Conservation (phyloP, 768 basidiomycete species). For the Lactarius psammicola region DNA sequence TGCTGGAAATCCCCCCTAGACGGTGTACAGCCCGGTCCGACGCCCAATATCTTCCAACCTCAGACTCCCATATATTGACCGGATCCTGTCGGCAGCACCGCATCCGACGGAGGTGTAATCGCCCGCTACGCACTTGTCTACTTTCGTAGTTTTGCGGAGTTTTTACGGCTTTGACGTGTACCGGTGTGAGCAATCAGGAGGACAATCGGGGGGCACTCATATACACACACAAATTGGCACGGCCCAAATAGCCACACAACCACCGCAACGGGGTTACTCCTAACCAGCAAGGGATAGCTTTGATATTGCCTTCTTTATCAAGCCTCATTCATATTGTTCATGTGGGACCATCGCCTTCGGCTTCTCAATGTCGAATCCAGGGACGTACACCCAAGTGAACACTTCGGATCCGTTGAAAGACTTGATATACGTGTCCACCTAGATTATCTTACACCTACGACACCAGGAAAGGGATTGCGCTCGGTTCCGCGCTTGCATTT, state of each 20-base stretch:
- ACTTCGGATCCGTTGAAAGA: not conserved
- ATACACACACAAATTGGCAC: not conserved
- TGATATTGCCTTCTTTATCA: not conserved
- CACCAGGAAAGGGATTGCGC: not conserved
- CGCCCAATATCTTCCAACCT: constrained; percentile 29
- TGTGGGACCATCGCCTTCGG: not conserved
- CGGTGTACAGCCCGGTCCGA: not conserved
- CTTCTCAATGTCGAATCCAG: not conserved
- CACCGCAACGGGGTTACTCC: not conserved
- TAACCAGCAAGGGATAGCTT: not conserved
- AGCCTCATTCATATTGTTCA: not conserved
- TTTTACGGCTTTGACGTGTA: not conserved
- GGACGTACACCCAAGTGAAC: not conserved
- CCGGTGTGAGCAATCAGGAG: not conserved
- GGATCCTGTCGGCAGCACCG: not conserved
- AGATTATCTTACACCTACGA: not conserved
- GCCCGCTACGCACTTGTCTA: not conserved
- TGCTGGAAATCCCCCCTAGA: constrained; percentile 31
- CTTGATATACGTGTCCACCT: not conserved
- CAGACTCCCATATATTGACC: constrained; percentile 24
- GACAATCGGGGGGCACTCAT: not conserved
- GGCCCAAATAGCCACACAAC: not conserved
- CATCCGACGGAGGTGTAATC: not conserved
- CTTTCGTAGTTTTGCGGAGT: too few relatives aligned
- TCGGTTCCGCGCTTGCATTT: not conserved